phyloP scores from a whole-genome alignment of 176 grass and related monocot genomes.

The Oryza coarctata region DNA sequence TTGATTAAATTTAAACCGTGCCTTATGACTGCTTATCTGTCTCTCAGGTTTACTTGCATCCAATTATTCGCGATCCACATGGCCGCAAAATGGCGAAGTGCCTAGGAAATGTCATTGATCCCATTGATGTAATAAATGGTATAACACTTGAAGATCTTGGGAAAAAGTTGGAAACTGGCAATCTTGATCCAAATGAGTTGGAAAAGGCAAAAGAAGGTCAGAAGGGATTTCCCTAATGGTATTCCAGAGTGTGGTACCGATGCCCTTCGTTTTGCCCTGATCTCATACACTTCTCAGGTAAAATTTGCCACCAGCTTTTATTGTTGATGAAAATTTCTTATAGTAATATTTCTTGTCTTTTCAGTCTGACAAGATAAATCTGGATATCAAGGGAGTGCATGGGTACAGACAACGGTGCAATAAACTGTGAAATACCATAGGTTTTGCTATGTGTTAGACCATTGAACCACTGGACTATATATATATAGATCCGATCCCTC shows the following conservation, averaged over 20 bases:
- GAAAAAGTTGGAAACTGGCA: constrained; percentile 60
- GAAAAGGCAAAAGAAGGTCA: constrained; percentile 56
- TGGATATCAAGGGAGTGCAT: neutral
- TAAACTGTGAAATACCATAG: neutral
- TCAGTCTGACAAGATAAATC: neutral
- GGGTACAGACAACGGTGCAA: neutral
- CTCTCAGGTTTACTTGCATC: constrained; percentile 73
- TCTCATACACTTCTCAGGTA: constrained; percentile 59
- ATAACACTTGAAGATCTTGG: constrained; percentile 56
- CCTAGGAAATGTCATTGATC: constrained; percentile 75
- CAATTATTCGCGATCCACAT: constrained; percentile 77
- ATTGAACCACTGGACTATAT: too few relatives aligned
- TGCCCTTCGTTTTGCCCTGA: constrained; percentile 70
- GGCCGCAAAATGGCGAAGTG: constrained; percentile 70
- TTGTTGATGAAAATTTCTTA: neutral
- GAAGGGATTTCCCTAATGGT: constrained; percentile 60
- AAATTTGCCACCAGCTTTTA: neutral
- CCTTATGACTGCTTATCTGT: neutral
- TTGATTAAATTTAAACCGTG: neutral
- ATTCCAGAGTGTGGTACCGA: constrained; percentile 76
- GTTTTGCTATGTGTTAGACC: too few relatives aligned
- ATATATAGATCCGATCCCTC: too few relatives aligned
- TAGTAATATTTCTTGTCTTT: neutral
- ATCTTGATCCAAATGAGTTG: constrained; percentile 66
- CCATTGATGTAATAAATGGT: constrained; percentile 71